Evolutionary conservation across 805 yeast species (phyloP), one percentile per base, ranked within the genome.

Genomic region (Metschnikowia amazonensis): DNA sequence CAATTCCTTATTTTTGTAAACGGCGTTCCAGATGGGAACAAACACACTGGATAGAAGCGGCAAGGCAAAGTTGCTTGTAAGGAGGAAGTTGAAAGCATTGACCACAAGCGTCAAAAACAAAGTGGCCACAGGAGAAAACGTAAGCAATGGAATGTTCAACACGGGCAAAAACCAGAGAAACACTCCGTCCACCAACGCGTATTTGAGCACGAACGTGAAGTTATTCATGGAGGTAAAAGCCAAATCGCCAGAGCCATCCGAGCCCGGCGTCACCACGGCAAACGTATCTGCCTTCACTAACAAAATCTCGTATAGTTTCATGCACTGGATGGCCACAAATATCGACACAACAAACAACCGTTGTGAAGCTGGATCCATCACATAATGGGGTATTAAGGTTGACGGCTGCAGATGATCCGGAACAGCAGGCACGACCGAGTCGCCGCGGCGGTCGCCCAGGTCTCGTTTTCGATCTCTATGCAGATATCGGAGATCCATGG

Each of bases 251-350:
- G 11, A 25, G 21, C 32, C 31, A 8, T 13, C 31, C 11, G 30
- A 4, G 13, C 21, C 16, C 16, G 41, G 6, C 16, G 25, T 14
- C 7, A 36, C 31, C 24, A 41, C 20, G 3, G 49, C 45, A 32
- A 44, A 52, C 2, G 50, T 45, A 14, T 72, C 76, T 21, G 77
- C 72, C 55, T 82, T 81, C 46, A 86, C 65, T 18, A 80, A 61
- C 28, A 82, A 65, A 34, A 86, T 64, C 60, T 88, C 95, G 55
- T 85, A 86, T 1, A 87, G 46, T 60, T 94, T 92, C 79, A 86
- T 86, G n/a, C 87, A 79, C 63, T 90, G 97, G n/a, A 92, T 72
- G 28, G 86, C 70, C 2, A 77, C 69, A 59, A 89, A 87, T 9
- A 86, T 49, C 1, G 87, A 77, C n/a, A 82, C 62, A 2, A 81